Evolutionary conservation across 192 early-diverging fungal species (phyloP), one percentile per base, ranked within the genome.

Genomic region (Chytriomyces hyalinus): DNA sequence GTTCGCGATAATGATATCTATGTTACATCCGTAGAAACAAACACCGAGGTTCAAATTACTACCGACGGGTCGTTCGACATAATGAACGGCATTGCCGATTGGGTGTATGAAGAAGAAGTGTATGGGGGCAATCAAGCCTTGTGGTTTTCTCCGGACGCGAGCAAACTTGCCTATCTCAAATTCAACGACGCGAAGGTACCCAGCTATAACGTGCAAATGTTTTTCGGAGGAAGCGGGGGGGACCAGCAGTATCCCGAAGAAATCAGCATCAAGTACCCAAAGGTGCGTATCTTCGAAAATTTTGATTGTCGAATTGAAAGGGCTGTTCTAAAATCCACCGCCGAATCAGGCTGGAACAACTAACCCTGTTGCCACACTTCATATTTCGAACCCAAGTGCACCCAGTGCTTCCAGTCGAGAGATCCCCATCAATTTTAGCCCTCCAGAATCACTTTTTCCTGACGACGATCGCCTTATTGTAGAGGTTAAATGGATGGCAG

Each of bases 21-120:
- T 81, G 85, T 96, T 20, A 93, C 91, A 3, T 49, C 88, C 50
- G 91, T 47, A 6, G 53, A 36, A 95, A 80, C 77, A 5, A 49
- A 80, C 36, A 80, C 85, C 15, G 91, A 94, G 67, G 87, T 88
- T 57, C 91, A 90, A 53, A 84, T 98, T 45, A 99, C 97, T 2
- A 88, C 84, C 62, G 96, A 97, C 80, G 95, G 96, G 13, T 91
- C 91, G 28, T 83, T 82, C 45, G 87, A 84, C 28, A 87, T 97
- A 22, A 93, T 96, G 75, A 98, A 98, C 78, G 97, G 96, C 6
- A 86, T 97, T 6, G 91, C 95, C n/a, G 97, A 99, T 82, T 99
- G 97, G 97, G 96, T 97, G 0, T 99, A 99, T 72, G 96, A 98
- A 81, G 97, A 99, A 80, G 97, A 99, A 78, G 93, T 99, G 0